phyloP scores from a whole-genome alignment of 805 yeast species.

The Ogataea sp. region DNA sequence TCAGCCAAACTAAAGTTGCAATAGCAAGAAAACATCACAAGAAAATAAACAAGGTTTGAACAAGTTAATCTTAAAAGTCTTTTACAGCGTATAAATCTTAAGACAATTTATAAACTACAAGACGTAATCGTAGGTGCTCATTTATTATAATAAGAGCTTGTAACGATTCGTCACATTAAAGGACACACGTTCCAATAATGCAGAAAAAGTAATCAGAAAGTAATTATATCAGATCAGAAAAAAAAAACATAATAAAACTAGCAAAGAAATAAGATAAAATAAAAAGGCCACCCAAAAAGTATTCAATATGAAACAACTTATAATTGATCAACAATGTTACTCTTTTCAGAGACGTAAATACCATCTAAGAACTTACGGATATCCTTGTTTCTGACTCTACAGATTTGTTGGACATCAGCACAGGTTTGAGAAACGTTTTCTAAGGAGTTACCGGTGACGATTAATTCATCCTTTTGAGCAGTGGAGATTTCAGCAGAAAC shows the following conservation, averaged over 20 bases:
- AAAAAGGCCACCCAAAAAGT: neutral
- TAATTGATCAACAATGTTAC: constrained; percentile 47
- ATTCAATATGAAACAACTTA: too few relatives aligned
- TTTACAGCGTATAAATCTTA: neutral
- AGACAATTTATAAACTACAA: constrained; percentile 2
- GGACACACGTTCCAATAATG: constrained; percentile 20
- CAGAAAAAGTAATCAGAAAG: constrained; percentile 2
- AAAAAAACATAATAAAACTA: neutral
- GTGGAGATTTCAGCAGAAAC: constrained; percentile 77
- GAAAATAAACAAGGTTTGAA: neutral
- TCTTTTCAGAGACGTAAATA: constrained; percentile 97
- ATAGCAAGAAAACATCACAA: neutral
- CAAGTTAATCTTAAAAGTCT: neutral
- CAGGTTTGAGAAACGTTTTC: constrained; percentile 97
- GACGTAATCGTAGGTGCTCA: constrained; percentile 28
- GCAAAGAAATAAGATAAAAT: neutral
- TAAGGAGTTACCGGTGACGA: constrained; percentile 89
- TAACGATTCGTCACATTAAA: constrained; percentile 25
- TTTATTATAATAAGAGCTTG: constrained; percentile 16
- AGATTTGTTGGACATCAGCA: constrained; percentile 96
- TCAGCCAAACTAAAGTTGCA: neutral
- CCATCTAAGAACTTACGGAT: constrained; percentile 99
- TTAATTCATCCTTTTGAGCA: constrained; percentile 88
- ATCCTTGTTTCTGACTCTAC: constrained; percentile 99
- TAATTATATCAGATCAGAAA: constrained; percentile 1